A percentile compares a stretch with the other conserved stretches of the same genome.
phyloP scores from a whole-genome alignment of 805 yeast species.

The Metschnikowia matae region DNA sequence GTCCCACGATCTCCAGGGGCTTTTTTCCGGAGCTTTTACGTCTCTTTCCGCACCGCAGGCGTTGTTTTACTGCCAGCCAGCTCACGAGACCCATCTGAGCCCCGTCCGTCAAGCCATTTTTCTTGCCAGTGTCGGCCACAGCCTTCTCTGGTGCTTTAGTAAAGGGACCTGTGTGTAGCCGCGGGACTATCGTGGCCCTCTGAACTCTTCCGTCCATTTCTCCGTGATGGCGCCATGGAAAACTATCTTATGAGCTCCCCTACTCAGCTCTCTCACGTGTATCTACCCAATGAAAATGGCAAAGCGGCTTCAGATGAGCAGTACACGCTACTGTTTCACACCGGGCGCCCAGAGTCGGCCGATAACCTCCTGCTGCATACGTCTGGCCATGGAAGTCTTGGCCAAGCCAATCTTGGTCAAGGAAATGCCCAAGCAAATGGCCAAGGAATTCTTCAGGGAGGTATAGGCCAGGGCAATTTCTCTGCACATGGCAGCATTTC shows the following conservation, averaged over 20 bases:
- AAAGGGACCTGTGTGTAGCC: neutral
- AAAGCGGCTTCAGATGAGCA: neutral
- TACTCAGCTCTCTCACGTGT: slow-evolving; percentile 33
- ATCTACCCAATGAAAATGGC: slow-evolving; percentile 14
- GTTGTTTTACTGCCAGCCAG: neutral
- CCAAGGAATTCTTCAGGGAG: too few relatives aligned
- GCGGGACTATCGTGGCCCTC: neutral
- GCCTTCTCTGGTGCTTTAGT: neutral
- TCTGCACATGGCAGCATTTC: too few relatives aligned
- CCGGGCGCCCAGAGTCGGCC: neutral
- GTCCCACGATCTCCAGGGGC: neutral
- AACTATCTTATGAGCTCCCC: slow-evolving; percentile 40
- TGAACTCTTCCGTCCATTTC: neutral
- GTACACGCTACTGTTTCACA: neutral
- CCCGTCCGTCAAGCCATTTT: neutral
- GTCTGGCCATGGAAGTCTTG: neutral
- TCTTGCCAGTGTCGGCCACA: neutral
- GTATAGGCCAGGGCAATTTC: too few relatives aligned
- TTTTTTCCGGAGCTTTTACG: neutral
- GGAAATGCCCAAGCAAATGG: too few relatives aligned
- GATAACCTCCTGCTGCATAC: neutral
- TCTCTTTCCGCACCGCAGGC: neutral
- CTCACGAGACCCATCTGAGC: neutral
- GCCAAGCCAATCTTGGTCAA: too few relatives aligned
- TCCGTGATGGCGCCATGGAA: slow-evolving; percentile 27